A percentile compares a stretch with the other conserved stretches of the same genome.
These are phyloP conservation scores for Diaporthe sp. DNA, from an alignment of 2,329 filamentous ascomycete genomes.

Conservation along the genomic window DNA sequence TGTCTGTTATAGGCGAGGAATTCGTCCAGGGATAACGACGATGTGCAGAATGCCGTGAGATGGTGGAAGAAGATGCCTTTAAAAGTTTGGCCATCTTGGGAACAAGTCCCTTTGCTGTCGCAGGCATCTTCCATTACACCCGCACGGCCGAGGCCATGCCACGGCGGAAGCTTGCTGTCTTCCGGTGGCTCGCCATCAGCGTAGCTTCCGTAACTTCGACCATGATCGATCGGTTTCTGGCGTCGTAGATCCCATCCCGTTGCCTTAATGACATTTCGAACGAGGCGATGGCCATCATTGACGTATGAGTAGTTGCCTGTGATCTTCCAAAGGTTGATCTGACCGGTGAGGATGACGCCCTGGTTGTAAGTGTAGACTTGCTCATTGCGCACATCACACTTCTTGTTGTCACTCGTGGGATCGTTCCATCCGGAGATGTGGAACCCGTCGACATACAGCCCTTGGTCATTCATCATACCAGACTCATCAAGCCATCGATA, in stretches of 20 bases:
- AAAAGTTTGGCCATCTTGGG: slow-evolving; percentile 89
- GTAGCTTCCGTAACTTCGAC: slow-evolving; percentile 34
- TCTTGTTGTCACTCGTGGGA: slow-evolving; percentile 73
- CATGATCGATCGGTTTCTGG: slow-evolving; percentile 58
- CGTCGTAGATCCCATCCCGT: slow-evolving; percentile 78
- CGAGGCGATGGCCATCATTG: slow-evolving; percentile 82
- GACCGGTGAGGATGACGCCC: slow-evolving; percentile 87
- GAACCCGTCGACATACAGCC: slow-evolving; percentile 89
- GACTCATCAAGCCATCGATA: slow-evolving; percentile 85
- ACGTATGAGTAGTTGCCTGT: slow-evolving; percentile 82
- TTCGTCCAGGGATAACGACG: slow-evolving; percentile 61
- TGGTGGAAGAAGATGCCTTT: slow-evolving; percentile 97
- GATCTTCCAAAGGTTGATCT: slow-evolving; percentile 83
- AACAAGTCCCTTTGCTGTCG: slow-evolving; percentile 81
- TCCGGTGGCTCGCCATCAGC: slow-evolving; percentile 46
- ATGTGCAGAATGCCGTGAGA: slow-evolving; percentile 81
- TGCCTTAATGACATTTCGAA: slow-evolving; percentile 80
- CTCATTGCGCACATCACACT: slow-evolving; percentile 85
- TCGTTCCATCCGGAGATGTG: slow-evolving; percentile 80
- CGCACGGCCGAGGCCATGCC: slow-evolving; percentile 82
- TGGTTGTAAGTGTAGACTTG: slow-evolving; percentile 98
- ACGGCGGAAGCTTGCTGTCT: slow-evolving; percentile 62
- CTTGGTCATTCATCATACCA: slow-evolving; percentile 83
- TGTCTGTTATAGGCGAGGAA: slow-evolving; percentile 44
- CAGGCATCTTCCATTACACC: slow-evolving; percentile 90